A percentile compares a stretch with the other conserved stretches of the same genome.
These are phyloP conservation scores for Vinca minor DNA, from an alignment of 257 asterid species.

Conservation along the genomic window DNA sequence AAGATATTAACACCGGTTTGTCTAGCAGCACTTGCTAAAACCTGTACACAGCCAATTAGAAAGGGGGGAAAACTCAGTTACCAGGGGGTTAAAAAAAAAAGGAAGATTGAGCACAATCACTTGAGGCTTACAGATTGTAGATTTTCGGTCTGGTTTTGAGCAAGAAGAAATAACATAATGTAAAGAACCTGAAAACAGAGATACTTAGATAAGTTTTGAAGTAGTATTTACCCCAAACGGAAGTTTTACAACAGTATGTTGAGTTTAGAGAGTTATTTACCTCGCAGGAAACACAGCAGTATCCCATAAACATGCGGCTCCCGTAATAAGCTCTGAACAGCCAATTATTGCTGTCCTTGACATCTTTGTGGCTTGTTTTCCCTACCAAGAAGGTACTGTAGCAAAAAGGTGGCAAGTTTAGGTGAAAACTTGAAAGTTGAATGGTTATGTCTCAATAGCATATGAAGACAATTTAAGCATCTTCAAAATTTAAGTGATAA, in stretches of 20 bases:
- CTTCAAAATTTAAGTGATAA: not conserved
- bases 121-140: slow-evolving; percentile 46
- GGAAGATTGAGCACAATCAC: slow-evolving; percentile 7
- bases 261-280: slow-evolving; percentile 30
- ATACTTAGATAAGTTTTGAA: slow-evolving; percentile 6
- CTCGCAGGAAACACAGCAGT: slow-evolving; percentile 95
- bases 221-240: slow-evolving; percentile 4
- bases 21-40: slow-evolving; percentile 41
- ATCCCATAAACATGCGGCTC: slow-evolving; percentile 76
- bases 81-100: slow-evolving; percentile 8
- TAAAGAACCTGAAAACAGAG: slow-evolving; percentile 64
- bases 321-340: slow-evolving; percentile 81
- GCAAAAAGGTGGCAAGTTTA: slow-evolving; percentile 11
- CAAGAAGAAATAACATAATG: slow-evolving; percentile 69
- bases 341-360: slow-evolving; percentile 86
- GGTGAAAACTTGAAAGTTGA: not conserved
- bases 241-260: not conserved
- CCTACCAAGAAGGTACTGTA: slow-evolving; percentile 86
- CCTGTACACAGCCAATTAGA: slow-evolving; percentile 26
- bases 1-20: slow-evolving; percentile 47
- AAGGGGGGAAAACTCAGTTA: not conserved
- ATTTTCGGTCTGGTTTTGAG: slow-evolving; percentile 47
- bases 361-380: slow-evolving; percentile 87
- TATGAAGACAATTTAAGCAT: not conserved
- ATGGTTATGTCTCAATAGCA: not conserved